Percentiles rank a stretch among this genome's conserved stretches.
phyloP scores from a whole-genome alignment of 2,329 filamentous ascomycete genomes.

The Pseudonectria foliicola region DNA sequence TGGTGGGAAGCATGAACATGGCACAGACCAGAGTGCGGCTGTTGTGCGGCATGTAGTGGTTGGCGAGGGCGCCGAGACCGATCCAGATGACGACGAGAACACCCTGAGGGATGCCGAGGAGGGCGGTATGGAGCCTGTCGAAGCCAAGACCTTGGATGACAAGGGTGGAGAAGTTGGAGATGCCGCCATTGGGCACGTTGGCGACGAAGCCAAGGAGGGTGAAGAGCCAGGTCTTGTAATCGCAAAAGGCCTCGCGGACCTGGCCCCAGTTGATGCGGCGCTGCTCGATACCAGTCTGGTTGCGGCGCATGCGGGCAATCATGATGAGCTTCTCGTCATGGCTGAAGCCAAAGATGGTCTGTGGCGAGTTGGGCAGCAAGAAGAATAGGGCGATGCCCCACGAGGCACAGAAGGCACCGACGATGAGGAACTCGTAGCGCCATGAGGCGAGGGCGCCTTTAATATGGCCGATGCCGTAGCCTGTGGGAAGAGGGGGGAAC shows the following conservation, averaged over 20 bases:
- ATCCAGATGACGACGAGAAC: conserved; percentile 32
- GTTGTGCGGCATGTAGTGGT: conserved; percentile 35
- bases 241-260: conserved; percentile 47
- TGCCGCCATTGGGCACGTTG: conserved; percentile 51
- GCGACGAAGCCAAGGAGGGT: conserved; percentile 45
- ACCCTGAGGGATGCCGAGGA: conserved; percentile 33
- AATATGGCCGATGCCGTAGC: conserved; percentile 55
- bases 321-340: conserved; percentile 46
- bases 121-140: conserved; percentile 27
- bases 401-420: conserved; percentile 46
- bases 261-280: conserved; percentile 48
- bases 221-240: conserved; percentile 54
- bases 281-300: conserved; percentile 54
- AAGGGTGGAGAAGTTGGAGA: conserved; percentile 53
- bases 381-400: conserved; percentile 54
- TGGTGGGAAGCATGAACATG: conserved; percentile 51
- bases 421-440: conserved; percentile 65
- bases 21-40: conserved; percentile 46
- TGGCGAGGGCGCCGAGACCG: conserved; percentile 33
- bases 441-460: conserved; percentile 49
- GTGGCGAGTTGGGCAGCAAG: conserved; percentile 50
- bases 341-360: conserved; percentile 45
- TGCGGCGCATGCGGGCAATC: conserved; percentile 46
- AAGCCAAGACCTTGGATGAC: conserved; percentile 55
- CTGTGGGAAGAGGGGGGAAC: conserved; percentile 9